Base-by-base conservation (phyloP, 257 asterid species). In the Craterostigma plantagineum region DNA sequence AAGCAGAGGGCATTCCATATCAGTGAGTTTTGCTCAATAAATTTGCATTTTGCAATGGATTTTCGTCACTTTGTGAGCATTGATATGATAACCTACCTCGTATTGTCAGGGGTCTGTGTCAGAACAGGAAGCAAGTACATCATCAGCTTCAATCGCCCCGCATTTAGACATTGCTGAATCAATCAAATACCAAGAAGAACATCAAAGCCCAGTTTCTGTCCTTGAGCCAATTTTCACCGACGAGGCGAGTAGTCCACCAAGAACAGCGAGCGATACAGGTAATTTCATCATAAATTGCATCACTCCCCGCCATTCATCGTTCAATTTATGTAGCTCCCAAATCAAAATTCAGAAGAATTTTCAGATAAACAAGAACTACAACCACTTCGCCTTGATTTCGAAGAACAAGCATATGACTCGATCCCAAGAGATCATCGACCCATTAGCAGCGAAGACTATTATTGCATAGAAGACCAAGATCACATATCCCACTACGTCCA, bases 151-250 rank as follows among this genome's bases (percentile, higher is more conserved):
- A 36, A 55, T 66, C 70, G 63, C 49, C 17, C 30, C 43, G 53
- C 62, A 58, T 35, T 48, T 62, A 34, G 57, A 67, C 43, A 18
- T 18, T 43, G 62, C 49, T 14, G 58, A 66, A 37, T 49, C 48
- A 52, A 46, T 49, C 40, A 77, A 72, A 50, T 52, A 62, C 59
- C 73, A 63, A 66, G 84, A 63, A 58, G 92, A 73, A 56, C 75
- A 70, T 54, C 72, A 50, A 43, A 85, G 92, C 68, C 96, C 96
- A 7, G 72, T 75, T 45, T 85, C 96, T 39, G 96, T 85, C 9
- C 75, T 85, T 1, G 91, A 75, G 41, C 77, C 77, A 18, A 64
- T 66, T 59, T 77, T 63, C 56, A 23, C 46, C 23, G 92, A 85
- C 35, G 76, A 72, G 43, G 36, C 50, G 35, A 49, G 48, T 56